A percentile compares a stretch with the other conserved stretches of the same genome.
These are phyloP conservation scores for Crataegus laevigata DNA, from an alignment of 306 rosid species.

Conservation along the genomic window DNA sequence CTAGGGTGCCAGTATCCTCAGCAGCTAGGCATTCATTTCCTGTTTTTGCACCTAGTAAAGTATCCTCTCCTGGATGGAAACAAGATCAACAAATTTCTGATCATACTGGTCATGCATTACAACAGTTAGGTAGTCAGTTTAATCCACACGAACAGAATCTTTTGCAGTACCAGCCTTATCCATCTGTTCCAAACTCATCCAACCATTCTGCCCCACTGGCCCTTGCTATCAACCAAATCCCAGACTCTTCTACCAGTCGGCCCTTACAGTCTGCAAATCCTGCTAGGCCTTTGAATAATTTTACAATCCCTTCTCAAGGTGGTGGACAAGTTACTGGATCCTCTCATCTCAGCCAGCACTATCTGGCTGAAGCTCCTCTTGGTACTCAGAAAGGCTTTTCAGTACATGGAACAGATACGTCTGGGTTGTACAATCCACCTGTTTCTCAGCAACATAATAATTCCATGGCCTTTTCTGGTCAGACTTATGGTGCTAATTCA, in stretches of 20 bases:
- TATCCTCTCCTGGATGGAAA: constrained; percentile 65
- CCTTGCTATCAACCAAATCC: constrained; percentile 51
- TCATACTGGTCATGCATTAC: constrained; percentile 48
- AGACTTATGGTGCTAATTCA: constrained; percentile 45
- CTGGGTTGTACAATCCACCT: constrained; percentile 53
- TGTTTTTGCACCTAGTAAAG: constrained; percentile 33
- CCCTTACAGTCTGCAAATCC: constrained; percentile 47
- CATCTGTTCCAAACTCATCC: constrained; percentile 41
- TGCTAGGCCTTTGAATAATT: constrained; percentile 51
- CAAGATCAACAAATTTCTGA: constrained; percentile 65
- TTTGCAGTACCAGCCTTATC: constrained; percentile 67
- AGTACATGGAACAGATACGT: constrained; percentile 51
- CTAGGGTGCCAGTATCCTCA: constrained; percentile 44
- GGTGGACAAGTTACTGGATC: constrained; percentile 53
- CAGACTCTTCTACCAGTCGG: constrained; percentile 39
- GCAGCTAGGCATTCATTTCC: constrained; percentile 50
- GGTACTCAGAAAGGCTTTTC: constrained; percentile 42
- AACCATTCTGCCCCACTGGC: constrained; percentile 45
- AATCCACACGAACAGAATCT: constrained; percentile 35
- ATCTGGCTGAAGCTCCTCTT: constrained; percentile 48
- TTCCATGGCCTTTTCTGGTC: constrained; percentile 42
- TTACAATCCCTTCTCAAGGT: constrained; percentile 42
- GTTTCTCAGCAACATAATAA: constrained; percentile 47
- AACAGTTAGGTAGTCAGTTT: constrained; percentile 53
- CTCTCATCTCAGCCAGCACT: constrained; percentile 42